Conservation (phyloP, 2,329 filamentous ascomycete genomes). For the Botryosphaeria dothidea region DNA sequence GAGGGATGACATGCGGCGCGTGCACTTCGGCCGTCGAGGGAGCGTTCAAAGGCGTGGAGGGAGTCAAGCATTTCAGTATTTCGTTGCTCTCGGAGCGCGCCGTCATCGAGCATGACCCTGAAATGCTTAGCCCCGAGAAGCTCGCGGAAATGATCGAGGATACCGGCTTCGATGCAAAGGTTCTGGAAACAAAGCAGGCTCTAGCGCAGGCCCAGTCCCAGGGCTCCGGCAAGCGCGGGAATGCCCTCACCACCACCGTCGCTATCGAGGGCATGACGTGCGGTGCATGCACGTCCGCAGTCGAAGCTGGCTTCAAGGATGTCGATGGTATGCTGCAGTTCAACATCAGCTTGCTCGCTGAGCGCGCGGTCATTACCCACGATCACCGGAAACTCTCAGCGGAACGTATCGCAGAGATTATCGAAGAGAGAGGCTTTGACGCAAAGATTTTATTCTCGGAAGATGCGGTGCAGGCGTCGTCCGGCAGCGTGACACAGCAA, state of each 20-base stretch:
- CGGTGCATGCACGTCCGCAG: conserved; percentile 89
- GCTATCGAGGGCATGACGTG: conserved; percentile 97
- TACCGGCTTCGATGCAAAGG: conserved; percentile 76
- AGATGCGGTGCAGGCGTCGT: conserved; percentile 54
- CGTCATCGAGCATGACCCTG: conserved; percentile 77
- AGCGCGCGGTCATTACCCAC: conserved; percentile 86
- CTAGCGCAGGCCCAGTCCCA: conserved; percentile 32
- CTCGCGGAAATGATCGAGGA: conserved; percentile 63
- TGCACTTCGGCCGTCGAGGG: conserved; percentile 85
- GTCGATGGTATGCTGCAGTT: conserved; percentile 81
- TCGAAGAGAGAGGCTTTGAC: conserved; percentile 89
- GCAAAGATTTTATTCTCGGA: conserved; percentile 78
- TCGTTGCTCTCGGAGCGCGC: conserved; percentile 82
- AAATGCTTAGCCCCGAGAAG: conserved; percentile 52
- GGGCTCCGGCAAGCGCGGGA: conserved; percentile 45
- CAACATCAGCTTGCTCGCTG: conserved; percentile 92
- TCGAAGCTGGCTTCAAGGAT: conserved; percentile 78
- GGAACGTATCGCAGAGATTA: conserved; percentile 75
- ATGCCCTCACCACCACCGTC: conserved; percentile 72
- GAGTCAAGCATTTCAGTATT: conserved; percentile 75
- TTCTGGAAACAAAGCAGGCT: conserved; percentile 67
- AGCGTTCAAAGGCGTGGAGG: conserved; percentile 72
- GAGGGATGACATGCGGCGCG: conserved; percentile 89
- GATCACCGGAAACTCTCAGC: conserved; percentile 70
- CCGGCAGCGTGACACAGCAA: conserved; percentile 64